phyloP scores from a whole-genome alignment of 257 asterid genomes.

The Apocynum venetum region DNA sequence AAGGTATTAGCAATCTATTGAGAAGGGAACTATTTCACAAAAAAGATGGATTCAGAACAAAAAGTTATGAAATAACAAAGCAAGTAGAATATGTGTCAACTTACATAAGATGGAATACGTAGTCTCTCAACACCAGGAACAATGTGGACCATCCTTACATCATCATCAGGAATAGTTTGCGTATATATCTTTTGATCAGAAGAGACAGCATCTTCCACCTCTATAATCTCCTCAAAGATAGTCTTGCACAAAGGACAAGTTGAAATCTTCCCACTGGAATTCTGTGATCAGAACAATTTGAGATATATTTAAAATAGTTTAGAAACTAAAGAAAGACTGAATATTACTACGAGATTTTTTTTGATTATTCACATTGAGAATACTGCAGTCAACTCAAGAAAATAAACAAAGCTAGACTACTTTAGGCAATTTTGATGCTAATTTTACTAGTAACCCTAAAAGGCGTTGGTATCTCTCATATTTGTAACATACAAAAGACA shows the following conservation, averaged over 20 bases:
- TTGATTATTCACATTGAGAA: neutral
- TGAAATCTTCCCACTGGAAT: conserved; percentile 42
- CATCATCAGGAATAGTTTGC: conserved; percentile 55
- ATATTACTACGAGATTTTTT: neutral
- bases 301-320: neutral
- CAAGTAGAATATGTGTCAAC: conserved; percentile 19
- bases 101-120: conserved; percentile 42
- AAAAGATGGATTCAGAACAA: neutral
- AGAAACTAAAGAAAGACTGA: neutral
- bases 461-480: neutral
- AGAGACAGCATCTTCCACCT: conserved; percentile 58
- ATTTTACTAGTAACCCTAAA: neutral
- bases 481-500: neutral
- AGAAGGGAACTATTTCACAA: neutral
- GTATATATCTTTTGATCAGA: conserved; percentile 88
- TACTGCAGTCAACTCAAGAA: neutral
- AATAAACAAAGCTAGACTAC: neutral
- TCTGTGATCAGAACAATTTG: conserved; percentile 29
- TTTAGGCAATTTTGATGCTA: neutral
- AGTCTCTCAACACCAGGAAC: conserved; percentile 46
- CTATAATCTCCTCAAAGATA: conserved; percentile 62
- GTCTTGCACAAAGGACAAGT: conserved; percentile 95
- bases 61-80: neutral
- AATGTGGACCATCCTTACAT: conserved; percentile 41
- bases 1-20: neutral